phyloP scores from a whole-genome alignment of 192 early-diverging fungal species.

The Backusella australiensis region DNA sequence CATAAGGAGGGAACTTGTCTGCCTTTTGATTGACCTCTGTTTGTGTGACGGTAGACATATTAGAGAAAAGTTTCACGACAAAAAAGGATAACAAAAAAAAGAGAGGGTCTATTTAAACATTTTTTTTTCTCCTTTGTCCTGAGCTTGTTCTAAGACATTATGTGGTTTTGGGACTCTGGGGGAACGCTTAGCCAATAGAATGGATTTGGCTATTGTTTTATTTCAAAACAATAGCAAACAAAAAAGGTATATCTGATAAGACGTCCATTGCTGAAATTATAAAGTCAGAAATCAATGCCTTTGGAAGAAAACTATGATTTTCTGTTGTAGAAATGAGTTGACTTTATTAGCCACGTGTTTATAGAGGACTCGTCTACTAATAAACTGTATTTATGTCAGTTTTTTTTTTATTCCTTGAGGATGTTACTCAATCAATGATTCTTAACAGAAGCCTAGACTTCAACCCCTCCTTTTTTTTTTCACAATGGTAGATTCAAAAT shows the following conservation, averaged over 20 bases:
- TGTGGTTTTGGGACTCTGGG: constrained; percentile 1
- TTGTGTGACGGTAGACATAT: not conserved
- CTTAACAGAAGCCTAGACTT: not conserved
- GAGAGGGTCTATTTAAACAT: not conserved
- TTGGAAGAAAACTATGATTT: not conserved
- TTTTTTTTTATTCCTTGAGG: not conserved
- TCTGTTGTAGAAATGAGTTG: not conserved
- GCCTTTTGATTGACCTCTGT: not conserved
- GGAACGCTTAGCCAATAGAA: not conserved
- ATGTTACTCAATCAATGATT: not conserved
- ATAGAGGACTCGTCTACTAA: not conserved
- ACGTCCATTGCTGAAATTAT: not conserved
- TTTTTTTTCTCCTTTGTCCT: not conserved
- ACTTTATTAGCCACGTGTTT: not conserved
- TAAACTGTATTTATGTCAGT: not conserved
- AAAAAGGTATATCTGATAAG: not conserved
- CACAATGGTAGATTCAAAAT: not conserved
- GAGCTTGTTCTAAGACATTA: not conserved
- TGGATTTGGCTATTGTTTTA: not conserved
- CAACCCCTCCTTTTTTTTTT: not conserved
- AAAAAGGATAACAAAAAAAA: not conserved
- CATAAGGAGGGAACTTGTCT: constrained; percentile 8
- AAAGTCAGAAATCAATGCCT: not conserved
- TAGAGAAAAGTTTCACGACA: not conserved
- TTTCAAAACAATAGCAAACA: not conserved